These are phyloP conservation scores for Colletotrichum caudatum DNA, from an alignment of 2,329 filamentous ascomycete genomes.

Conservation along the genomic window DNA sequence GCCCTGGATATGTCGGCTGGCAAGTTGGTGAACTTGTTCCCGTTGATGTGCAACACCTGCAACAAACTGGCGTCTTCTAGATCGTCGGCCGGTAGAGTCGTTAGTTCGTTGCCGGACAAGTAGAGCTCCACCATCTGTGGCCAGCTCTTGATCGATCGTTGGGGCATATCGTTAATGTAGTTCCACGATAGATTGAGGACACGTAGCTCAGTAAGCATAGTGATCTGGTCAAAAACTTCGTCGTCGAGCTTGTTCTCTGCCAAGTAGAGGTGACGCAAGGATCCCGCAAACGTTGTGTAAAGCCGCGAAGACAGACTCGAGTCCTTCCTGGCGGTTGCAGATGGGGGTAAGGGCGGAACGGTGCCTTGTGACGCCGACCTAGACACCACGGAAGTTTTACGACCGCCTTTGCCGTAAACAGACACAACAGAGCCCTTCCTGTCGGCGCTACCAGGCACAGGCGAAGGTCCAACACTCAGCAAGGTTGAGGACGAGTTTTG, in stretches of 20 bases:
- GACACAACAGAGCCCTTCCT: slow-evolving; percentile 90
- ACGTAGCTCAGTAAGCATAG: slow-evolving; percentile 83
- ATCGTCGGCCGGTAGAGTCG: slow-evolving; percentile 91
- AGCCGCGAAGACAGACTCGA: slow-evolving; percentile 85
- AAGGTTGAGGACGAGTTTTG: slow-evolving; percentile 79
- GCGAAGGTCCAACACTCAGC: slow-evolving; percentile 81
- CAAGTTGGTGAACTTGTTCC: slow-evolving; percentile 96
- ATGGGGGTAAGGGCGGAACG: slow-evolving; percentile 63
- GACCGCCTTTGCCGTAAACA: slow-evolving; percentile 79
- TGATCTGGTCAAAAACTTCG: slow-evolving; percentile 93
- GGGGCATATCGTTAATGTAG: slow-evolving; percentile 90
- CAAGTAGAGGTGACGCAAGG: slow-evolving; percentile 84
- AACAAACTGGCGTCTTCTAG: slow-evolving; percentile 89
- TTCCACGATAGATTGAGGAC: slow-evolving; percentile 96
- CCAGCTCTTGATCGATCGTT: slow-evolving; percentile 89
- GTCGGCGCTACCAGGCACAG: slow-evolving; percentile 68
- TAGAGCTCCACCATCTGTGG: slow-evolving; percentile 92
- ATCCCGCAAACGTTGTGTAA: slow-evolving; percentile 88
- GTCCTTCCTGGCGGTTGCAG: slow-evolving; percentile 78
- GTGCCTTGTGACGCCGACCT: slow-evolving; percentile 65
- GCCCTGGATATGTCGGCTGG: slow-evolving; percentile 96
- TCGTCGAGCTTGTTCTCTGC: slow-evolving; percentile 96
- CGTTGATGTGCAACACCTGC: slow-evolving; percentile 93
- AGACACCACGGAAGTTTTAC: slow-evolving; percentile 87
- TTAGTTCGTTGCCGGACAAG: slow-evolving; percentile 93